These are phyloP conservation scores for Penicillium sp. DNA, from an alignment of 2,329 filamentous ascomycete genomes.

Conservation along the genomic window DNA sequence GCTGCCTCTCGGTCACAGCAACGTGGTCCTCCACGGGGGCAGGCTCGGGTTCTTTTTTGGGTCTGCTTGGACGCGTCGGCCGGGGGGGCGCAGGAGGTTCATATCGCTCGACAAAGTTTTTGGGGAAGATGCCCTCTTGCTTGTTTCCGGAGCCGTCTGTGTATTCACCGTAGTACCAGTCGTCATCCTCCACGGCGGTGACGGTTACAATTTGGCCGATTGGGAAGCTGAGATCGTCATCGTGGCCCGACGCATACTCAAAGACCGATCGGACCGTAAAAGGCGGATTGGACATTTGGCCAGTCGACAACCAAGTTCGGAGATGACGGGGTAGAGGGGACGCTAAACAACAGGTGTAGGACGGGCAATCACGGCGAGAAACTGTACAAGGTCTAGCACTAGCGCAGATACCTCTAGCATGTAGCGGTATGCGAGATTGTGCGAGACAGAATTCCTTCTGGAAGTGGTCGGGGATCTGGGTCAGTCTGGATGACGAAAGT, in stretches of 20 bases:
- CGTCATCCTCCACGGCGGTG: conserved; percentile 85
- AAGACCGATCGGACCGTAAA: conserved; percentile 97
- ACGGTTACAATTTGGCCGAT: conserved; percentile 90
- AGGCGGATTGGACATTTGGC: conserved; percentile 66
- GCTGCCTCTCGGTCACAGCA: conserved; percentile 28
- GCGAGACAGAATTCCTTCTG: not conserved
- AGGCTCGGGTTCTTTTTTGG: conserved; percentile 62
- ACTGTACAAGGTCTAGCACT: conserved; percentile 25
- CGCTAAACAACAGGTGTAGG: conserved; percentile 14
- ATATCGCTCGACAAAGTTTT: conserved; percentile 96
- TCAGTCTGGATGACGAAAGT: conserved; percentile 33
- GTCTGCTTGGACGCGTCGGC: conserved; percentile 68
- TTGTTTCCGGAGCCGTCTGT: conserved; percentile 71
- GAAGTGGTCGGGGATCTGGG: conserved; percentile 15
- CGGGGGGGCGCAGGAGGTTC: conserved; percentile 88
- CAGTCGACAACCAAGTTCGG: conserved; percentile 29
- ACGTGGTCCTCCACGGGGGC: conserved; percentile 33
- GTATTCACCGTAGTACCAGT: conserved; percentile 94
- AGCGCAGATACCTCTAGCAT: conserved; percentile 23
- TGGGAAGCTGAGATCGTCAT: conserved; percentile 89
- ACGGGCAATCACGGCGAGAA: conserved; percentile 15
- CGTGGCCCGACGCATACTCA: conserved; percentile 89
- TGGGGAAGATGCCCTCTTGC: conserved; percentile 85
- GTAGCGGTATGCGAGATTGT: conserved; percentile 13
- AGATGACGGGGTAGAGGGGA: conserved; percentile 15